Evolutionary conservation across 2,329 filamentous ascomycete species (phyloP).

Genomic region (Aureobasidium leucospermi): DNA sequence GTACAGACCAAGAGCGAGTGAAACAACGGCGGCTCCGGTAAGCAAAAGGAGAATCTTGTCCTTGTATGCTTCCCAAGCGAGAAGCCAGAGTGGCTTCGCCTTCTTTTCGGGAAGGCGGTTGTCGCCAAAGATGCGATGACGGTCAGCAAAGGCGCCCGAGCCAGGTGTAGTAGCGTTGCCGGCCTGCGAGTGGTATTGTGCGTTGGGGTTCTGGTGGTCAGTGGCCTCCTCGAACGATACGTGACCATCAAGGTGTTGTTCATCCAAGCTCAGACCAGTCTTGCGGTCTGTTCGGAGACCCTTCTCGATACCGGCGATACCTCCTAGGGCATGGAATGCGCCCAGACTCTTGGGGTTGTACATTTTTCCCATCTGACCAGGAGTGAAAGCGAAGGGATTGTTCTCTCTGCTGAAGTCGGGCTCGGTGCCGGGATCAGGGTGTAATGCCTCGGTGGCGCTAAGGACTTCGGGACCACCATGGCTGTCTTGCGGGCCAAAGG

Average conservation of each 20-base stretch:
- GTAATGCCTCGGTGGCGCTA: constrained; percentile 61
- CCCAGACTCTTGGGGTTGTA: constrained; percentile 71
- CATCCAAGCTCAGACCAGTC: constrained; percentile 63
- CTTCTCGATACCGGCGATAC: constrained; percentile 63
- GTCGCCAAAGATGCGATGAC: constrained; percentile 61
- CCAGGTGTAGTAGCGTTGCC: neutral
- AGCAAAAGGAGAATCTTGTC: constrained; percentile 71
- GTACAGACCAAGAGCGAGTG: constrained; percentile 66
- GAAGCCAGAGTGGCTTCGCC: constrained; percentile 59
- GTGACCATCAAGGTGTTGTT: constrained; percentile 54
- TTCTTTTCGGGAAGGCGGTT: constrained; percentile 65
- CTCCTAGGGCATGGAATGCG: constrained; percentile 69
- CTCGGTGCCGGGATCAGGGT: constrained; percentile 69
- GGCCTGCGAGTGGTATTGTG: neutral
- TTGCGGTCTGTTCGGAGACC: constrained; percentile 60
- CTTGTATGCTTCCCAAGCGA: constrained; percentile 78
- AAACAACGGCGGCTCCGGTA: constrained; percentile 64
- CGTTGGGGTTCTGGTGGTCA: constrained; percentile 19
- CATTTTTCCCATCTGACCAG: constrained; percentile 73
- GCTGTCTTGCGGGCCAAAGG: constrained; percentile 23
- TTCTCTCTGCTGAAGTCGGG: constrained; percentile 65
- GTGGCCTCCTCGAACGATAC: constrained; percentile 62
- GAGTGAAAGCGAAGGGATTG: constrained; percentile 79
- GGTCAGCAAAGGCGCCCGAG: constrained; percentile 47
- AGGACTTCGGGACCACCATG: constrained; percentile 46